Evolutionary conservation across 2,329 filamentous ascomycete genomes (phyloP).

Genomic region (Pyricularia sp.): DNA sequence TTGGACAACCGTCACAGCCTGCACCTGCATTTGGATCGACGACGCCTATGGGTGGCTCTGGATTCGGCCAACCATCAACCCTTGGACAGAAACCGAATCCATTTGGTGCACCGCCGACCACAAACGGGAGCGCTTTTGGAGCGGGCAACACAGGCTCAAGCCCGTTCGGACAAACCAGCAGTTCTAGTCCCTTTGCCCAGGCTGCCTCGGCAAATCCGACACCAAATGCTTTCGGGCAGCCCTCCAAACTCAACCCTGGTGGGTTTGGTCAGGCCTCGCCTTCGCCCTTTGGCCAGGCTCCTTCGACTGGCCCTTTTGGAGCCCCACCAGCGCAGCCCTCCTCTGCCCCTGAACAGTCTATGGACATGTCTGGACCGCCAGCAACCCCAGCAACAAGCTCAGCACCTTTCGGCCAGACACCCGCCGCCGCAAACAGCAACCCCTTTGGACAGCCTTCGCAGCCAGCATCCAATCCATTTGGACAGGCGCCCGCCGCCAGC

Average conservation of each 20-base stretch:
- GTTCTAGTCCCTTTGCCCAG: constrained; percentile 5
- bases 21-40: constrained; percentile 19
- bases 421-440: constrained; percentile 9
- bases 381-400: constrained; percentile 12
- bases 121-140: not conserved
- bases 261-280: constrained; percentile 15
- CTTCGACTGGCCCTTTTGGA: not conserved
- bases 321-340: constrained; percentile 7
- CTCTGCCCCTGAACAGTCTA: constrained; percentile 17
- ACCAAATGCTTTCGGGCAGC: constrained; percentile 9
- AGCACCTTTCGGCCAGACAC: constrained; percentile 17
- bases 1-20: constrained; percentile 23
- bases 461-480: constrained; percentile 6
- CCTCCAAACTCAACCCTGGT: constrained; percentile 19
- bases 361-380: constrained; percentile 10
- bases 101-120: not conserved
- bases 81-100: constrained; percentile 3
- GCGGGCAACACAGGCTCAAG: not conserved
- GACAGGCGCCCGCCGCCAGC: constrained; percentile 2
- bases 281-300: constrained; percentile 15
- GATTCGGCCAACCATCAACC: constrained; percentile 1
- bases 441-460: constrained; percentile 16
- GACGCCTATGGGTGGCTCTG: not conserved
- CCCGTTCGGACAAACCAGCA: constrained; percentile 7
- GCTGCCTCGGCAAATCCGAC: too few relatives aligned